phyloP scores from a whole-genome alignment of 75 land plant genomes.

The Isoetes taiwanensis region DNA sequence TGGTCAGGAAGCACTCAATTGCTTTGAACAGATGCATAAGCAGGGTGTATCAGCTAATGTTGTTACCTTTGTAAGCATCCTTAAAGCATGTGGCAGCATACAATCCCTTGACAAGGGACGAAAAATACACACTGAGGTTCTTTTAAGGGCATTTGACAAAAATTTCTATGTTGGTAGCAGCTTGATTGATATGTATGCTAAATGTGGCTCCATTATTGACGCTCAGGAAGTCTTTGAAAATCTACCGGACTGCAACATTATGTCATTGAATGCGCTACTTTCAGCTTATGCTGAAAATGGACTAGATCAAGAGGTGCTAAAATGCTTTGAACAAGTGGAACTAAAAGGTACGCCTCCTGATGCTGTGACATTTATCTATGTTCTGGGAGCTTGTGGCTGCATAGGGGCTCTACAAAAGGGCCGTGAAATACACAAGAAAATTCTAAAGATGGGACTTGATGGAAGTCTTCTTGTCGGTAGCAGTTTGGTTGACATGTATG shows the following conservation, averaged over 20 bases:
- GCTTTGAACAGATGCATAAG: neutral
- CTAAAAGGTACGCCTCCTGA: conserved; percentile 8
- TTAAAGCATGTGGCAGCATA: conserved; percentile 10
- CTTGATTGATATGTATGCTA: conserved; percentile 2
- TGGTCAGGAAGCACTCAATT: neutral
- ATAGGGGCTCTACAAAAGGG: conserved; percentile 17
- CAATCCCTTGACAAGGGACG: neutral
- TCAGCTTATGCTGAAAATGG: conserved; percentile 12
- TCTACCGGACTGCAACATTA: neutral
- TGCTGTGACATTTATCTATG: conserved; percentile 6
- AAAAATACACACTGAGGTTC: neutral
- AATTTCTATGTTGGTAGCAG: conserved; percentile 1
- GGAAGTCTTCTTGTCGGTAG: conserved; percentile 25
- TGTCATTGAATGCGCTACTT: conserved; percentile 11
- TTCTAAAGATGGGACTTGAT: conserved; percentile 16
- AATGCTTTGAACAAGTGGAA: neutral
- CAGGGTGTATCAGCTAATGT: neutral
- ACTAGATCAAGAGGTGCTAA: neutral
- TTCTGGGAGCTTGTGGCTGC: conserved; percentile 19
- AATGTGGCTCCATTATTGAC: neutral
- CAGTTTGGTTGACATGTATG: no score
- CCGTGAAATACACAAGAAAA: conserved; percentile 32
- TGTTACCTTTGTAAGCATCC: conserved; percentile 10
- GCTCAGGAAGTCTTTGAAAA: conserved; percentile 13
- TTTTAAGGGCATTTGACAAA: neutral